Evolutionary conservation across 169 alveolate genomes (phyloP).

Genomic region (Ichthyophthirius multifiliis): DNA sequence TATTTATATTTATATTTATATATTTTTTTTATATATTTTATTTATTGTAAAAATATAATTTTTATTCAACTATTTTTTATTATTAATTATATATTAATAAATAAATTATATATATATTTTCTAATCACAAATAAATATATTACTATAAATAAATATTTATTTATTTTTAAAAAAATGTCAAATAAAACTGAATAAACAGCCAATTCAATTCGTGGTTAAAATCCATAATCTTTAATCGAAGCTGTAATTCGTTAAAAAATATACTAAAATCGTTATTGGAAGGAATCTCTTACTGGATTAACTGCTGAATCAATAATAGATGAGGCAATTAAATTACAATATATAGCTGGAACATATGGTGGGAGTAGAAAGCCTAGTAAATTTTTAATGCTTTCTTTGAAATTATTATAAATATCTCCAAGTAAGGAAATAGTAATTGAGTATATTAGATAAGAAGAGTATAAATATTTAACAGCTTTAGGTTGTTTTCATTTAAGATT

Average conservation of each 20-base stretch:
- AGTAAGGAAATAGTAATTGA: slow-evolving; percentile 93
- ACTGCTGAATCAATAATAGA: slow-evolving; percentile 94
- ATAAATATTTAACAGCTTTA: slow-evolving; percentile 95
- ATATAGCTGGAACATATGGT: slow-evolving; percentile 96
- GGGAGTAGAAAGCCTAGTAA: slow-evolving; percentile 95
- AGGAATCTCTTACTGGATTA: slow-evolving; percentile 86
- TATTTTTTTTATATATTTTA: too few relatives aligned
- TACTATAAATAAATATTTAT: too few relatives aligned
- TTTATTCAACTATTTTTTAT: too few relatives aligned
- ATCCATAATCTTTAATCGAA: slow-evolving; percentile 70
- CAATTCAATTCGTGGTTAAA: slow-evolving; percentile 37
- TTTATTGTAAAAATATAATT: too few relatives aligned
- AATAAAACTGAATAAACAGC: slow-evolving; percentile 50
- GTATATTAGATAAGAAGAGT: slow-evolving; percentile 90
- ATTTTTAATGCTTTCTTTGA: slow-evolving; percentile 94
- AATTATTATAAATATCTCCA: slow-evolving; percentile 96
- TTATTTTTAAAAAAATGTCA: slow-evolving; percentile 45
- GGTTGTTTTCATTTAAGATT: slow-evolving; percentile 93
- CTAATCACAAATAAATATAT: too few relatives aligned
- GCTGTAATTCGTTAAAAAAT: slow-evolving; percentile 79
- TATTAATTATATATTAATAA: too few relatives aligned
- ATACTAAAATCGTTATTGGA: slow-evolving; percentile 81
- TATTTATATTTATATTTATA: too few relatives aligned
- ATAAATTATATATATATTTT: too few relatives aligned
- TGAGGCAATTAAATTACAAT: slow-evolving; percentile 92